phyloP scores from a whole-genome alignment of 352 stramenopile genomes.

The Phytophthora megakarya region DNA sequence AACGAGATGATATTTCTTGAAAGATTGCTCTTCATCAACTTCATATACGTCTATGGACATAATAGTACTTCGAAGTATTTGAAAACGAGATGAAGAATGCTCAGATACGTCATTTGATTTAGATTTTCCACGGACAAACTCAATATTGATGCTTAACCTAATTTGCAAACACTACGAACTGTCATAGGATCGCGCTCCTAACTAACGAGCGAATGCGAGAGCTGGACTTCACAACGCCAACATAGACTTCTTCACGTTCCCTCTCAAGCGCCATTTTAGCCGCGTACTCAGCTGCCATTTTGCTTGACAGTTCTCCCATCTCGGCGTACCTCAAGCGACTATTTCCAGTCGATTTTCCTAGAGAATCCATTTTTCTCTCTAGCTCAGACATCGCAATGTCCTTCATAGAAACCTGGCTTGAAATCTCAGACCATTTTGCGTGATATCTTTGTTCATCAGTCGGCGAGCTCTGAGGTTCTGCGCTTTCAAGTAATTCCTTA shows the following conservation, averaged over 20 bases:
- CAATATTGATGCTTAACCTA: neutral
- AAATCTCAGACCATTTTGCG: constrained; percentile 27
- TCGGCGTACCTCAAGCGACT: constrained; percentile 33
- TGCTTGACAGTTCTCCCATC: constrained; percentile 40
- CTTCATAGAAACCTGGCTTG: constrained; percentile 17
- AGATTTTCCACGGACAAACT: too few relatives aligned
- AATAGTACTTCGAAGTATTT: too few relatives aligned
- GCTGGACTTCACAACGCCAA: constrained; percentile 31
- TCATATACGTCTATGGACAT: too few relatives aligned
- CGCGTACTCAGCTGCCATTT: constrained; percentile 36
- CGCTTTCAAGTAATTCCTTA: constrained; percentile 18
- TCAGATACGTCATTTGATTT: too few relatives aligned
- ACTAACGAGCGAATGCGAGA: constrained; percentile 32
- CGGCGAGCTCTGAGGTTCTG: neutral
- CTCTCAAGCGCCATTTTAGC: constrained; percentile 30
- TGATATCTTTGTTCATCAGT: constrained; percentile 26
- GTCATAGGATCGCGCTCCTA: constrained; percentile 17
- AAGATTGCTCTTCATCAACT: too few relatives aligned
- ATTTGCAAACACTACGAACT: neutral
- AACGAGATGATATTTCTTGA: too few relatives aligned
- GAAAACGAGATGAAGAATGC: too few relatives aligned
- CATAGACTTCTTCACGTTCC: constrained; percentile 24
- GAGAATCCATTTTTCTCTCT: constrained; percentile 29
- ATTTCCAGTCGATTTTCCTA: constrained; percentile 8
- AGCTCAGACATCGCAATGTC: constrained; percentile 21